Percentiles rank a stretch among this genome's conserved stretches.
These are phyloP conservation scores for Penicillium thymicola DNA, from an alignment of 2,329 filamentous ascomycete genomes.

Conservation along the genomic window DNA sequence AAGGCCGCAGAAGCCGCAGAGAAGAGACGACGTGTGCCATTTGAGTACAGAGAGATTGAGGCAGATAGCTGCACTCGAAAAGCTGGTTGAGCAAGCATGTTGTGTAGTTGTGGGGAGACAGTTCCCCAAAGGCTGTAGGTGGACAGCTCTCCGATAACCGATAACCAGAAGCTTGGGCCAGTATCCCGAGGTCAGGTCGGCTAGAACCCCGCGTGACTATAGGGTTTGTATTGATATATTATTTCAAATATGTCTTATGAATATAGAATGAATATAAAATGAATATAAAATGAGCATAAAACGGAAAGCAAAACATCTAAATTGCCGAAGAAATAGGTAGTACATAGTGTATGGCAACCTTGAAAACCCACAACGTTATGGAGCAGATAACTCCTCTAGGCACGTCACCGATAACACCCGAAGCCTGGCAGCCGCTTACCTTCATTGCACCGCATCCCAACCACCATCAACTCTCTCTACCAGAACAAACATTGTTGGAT, in stretches of 20 bases:
- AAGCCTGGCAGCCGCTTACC: slow-evolving; percentile 10
- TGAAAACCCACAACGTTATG: too few species aligned
- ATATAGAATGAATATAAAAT: too few species aligned
- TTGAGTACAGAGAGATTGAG: slow-evolving; percentile 7
- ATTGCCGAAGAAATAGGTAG: neutral
- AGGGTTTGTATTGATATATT: too few species aligned
- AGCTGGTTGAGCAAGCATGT: slow-evolving; percentile 24
- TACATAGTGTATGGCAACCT: neutral
- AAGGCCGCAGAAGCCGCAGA: slow-evolving; percentile 18
- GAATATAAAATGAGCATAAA: too few species aligned
- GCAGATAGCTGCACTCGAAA: slow-evolving; percentile 20
- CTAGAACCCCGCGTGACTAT: slow-evolving; percentile 16
- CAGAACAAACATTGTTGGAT: neutral
- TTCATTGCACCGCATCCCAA: neutral
- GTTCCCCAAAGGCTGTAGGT: neutral
- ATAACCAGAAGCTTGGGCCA: slow-evolving; percentile 18
- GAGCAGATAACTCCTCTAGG: neutral
- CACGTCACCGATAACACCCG: slow-evolving; percentile 23
- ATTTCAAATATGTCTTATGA: neutral
- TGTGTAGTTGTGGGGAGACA: slow-evolving; percentile 8
- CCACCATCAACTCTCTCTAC: neutral
- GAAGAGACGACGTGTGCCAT: slow-evolving; percentile 14
- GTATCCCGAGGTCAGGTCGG: slow-evolving; percentile 5
- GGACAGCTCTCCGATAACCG: neutral
- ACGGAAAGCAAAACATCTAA: neutral